Percentiles rank a stretch among this genome's conserved stretches.
These are phyloP conservation scores for Turnera subulata DNA, from an alignment of 345 rosid species.

Conservation along the genomic window DNA sequence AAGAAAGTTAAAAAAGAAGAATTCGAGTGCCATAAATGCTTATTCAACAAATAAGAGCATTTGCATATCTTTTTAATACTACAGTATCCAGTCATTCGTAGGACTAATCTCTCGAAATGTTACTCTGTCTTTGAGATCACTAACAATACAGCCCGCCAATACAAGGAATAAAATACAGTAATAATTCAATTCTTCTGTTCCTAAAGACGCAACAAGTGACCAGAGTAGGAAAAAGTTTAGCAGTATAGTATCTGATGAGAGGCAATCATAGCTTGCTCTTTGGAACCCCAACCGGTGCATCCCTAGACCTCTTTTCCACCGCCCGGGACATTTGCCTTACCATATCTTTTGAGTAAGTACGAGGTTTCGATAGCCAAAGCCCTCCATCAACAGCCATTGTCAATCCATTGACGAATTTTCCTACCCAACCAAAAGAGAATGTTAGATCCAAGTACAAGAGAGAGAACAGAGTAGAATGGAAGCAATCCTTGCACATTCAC, in stretches of 20 bases:
- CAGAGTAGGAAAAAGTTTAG: neutral
- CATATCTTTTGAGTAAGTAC: constrained; percentile 51
- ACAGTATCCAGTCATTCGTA: too few relatives aligned
- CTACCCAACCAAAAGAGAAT: constrained; percentile 19
- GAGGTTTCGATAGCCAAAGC: constrained; percentile 57
- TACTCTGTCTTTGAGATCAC: too few relatives aligned
- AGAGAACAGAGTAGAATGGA: neutral
- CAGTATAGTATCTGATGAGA: neutral
- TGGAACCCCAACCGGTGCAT: constrained; percentile 46
- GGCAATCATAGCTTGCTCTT: constrained; percentile 51
- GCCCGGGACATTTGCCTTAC: constrained; percentile 59
- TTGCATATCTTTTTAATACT: too few relatives aligned
- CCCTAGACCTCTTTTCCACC: constrained; percentile 62
- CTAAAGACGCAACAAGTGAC: too few relatives aligned
- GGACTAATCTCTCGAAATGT: too few relatives aligned
- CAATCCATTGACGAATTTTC: constrained; percentile 60
- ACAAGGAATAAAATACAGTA: too few relatives aligned
- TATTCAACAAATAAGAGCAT: too few relatives aligned
- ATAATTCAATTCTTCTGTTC: too few relatives aligned
- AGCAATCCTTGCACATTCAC: too few relatives aligned
- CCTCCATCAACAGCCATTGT: constrained; percentile 67
- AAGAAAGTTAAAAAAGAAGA: too few relatives aligned
- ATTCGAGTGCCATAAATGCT: too few relatives aligned
- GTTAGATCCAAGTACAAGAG: neutral
- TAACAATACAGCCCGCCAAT: too few relatives aligned